Percentiles rank a stretch among this genome's conserved stretches.
Conservation (phyloP, 768 basidiomycete species). For the Leccinum olivaceopallidum region DNA sequence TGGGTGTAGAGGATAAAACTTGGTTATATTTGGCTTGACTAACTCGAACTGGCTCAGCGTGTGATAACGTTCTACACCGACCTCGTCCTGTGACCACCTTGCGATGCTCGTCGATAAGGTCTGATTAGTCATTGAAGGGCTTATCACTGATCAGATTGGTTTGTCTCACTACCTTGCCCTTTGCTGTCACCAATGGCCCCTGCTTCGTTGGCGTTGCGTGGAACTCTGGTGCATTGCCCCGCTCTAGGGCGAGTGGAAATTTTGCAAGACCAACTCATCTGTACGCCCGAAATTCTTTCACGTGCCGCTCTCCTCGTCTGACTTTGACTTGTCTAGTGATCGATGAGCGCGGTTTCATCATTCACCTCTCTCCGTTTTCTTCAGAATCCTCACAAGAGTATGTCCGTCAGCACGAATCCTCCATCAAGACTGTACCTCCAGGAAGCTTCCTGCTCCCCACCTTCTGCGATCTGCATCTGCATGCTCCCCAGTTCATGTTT, state of each 20-base stretch:
- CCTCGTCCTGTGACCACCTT: neutral
- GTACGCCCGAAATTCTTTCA: constrained; percentile 28
- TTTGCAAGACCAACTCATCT: constrained; percentile 54
- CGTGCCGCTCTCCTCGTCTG: neutral
- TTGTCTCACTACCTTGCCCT: neutral
- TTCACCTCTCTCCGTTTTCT: constrained; percentile 43
- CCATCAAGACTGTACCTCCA: constrained; percentile 38
- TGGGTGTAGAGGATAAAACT: neutral
- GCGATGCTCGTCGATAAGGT: neutral
- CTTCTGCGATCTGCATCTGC: constrained; percentile 83
- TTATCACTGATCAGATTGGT: neutral
- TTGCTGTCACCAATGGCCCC: constrained; percentile 13
- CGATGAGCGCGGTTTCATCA: constrained; percentile 48
- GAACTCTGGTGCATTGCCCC: constrained; percentile 61
- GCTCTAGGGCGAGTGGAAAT: constrained; percentile 54
- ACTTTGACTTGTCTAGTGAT: constrained; percentile 28
- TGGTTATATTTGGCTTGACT: neutral
- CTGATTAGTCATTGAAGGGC: neutral
- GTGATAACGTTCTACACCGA: neutral
- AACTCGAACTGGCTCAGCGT: neutral
- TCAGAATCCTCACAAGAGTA: constrained; percentile 37
- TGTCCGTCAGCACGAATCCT: constrained; percentile 22
- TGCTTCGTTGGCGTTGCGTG: constrained; percentile 35
- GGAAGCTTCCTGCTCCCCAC: constrained; percentile 76
- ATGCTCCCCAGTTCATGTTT: constrained; percentile 88